Base-by-base conservation (phyloP, 2,329 filamentous ascomycete species). In the Davidsoniella eucalypti region DNA sequence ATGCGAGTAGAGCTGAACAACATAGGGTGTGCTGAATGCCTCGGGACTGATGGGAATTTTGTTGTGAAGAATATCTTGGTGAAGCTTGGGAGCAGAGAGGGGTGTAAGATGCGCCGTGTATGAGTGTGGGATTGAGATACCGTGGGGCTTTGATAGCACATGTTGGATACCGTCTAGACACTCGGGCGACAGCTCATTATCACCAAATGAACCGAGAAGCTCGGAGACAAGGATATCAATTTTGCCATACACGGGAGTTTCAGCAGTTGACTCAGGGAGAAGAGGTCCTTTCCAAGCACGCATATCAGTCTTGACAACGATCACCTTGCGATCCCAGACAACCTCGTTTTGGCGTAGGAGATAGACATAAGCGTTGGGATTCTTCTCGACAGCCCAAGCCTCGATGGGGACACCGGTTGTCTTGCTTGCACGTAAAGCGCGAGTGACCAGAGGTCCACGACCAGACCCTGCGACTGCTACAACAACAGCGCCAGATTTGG, bases 41-140 rank as follows among this genome's bases (percentile, higher is more conserved):
- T 78, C 76, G 0, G 76, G 65, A 53, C 90, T 87, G 3, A 69
- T 71, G 0, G 65, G 61, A 2, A 65, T 62, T 47, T 87, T 77
- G 42, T 73, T 69, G 44, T 54, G 43, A 23, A 77, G 68, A 52
- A 98, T 78, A 59, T 98, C 90, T 17, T 83, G 78, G 63, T 92
- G 77, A 36, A 98, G 73, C 57, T 83, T 84, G 3, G 92, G 92
- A 1, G 87, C 84, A 0, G 88, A 77, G 57, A 98, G 86, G 1
- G 93, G 92, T n/a, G 84, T 88, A 54, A 95, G 68, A 62, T 95
- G 87, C 3, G 92, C 90, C 1, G 87, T 94, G 68, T 98, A 98
- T 26, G 84, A 92, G 55, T 80, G 76, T 1, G 92, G 92, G 55
- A 98, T 96, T 1, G 87, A 95, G 58, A 98, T 90, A 36, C 92